phyloP scores from a whole-genome alignment of 305 asterid genomes.

The Fraxinus latifolia region DNA sequence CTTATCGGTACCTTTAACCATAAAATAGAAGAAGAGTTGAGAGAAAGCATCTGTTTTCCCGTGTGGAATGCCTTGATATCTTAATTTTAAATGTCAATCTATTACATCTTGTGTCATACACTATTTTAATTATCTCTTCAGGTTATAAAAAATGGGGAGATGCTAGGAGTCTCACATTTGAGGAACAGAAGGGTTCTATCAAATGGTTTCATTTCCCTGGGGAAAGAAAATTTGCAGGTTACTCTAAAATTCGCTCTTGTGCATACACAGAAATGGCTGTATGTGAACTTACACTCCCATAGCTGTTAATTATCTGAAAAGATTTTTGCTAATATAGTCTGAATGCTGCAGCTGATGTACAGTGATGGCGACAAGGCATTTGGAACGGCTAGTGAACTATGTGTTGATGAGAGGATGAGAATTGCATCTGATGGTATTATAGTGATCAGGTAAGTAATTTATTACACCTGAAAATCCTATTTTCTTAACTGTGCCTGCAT shows the following conservation, averaged over 20 bases:
- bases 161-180: conserved; percentile 97
- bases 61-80: conserved; percentile 1
- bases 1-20: not conserved
- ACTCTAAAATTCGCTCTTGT: conserved; percentile 13
- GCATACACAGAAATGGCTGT: not conserved
- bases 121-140: conserved; percentile 28
- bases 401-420: conserved; percentile 83
- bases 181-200: conserved; percentile 91
- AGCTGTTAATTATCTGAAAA: conserved; percentile 20
- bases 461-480: conserved; percentile 1
- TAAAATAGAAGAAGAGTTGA: not conserved
- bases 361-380: conserved; percentile 99
- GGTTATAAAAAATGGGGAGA: conserved; percentile 99
- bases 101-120: conserved; percentile 13
- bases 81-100: conserved; percentile 8
- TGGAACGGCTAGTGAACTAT: conserved; percentile 86
- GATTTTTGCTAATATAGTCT: conserved; percentile 27
- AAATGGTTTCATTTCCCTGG: conserved; percentile 81
- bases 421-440: conserved; percentile 95
- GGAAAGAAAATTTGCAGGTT: conserved; percentile 96
- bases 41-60: not conserved
- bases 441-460: conserved; percentile 63
- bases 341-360: conserved; percentile 78
- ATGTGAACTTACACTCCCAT: conserved; percentile 2
- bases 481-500: conserved; percentile 24